Evolutionary conservation across 371 early-diverging fungal genomes (phyloP).

Genomic region (Batkoa obscura): DNA sequence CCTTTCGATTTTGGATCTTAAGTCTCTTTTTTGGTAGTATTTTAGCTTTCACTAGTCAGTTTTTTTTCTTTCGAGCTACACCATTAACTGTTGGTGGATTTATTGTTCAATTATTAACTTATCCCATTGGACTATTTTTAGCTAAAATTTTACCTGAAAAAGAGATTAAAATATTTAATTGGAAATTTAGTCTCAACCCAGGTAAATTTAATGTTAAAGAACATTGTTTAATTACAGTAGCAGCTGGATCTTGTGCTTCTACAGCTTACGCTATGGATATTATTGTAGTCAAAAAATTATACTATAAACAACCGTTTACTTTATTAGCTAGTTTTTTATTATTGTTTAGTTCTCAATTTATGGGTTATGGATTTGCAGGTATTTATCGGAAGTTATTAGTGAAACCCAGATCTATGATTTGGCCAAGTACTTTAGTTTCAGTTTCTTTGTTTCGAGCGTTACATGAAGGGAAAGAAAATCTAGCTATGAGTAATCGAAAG

Average conservation of each 20-base stretch:
- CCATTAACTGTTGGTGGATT: slow-evolving; percentile 35
- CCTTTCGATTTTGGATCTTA: slow-evolving; percentile 56
- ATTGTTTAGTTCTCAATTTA: neutral
- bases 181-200: slow-evolving; percentile 30
- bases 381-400: slow-evolving; percentile 35
- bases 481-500: neutral
- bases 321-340: neutral
- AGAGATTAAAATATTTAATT: slow-evolving; percentile 36
- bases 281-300: neutral
- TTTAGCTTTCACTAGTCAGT: slow-evolving; percentile 49
- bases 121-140: slow-evolving; percentile 38
- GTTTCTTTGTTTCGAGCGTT: slow-evolving; percentile 54
- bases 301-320: neutral
- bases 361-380: slow-evolving; percentile 70
- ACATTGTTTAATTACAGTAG: neutral
- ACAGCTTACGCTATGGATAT: neutral
- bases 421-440: slow-evolving; percentile 48
- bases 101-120: slow-evolving; percentile 44
- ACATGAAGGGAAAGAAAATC: slow-evolving; percentile 21
- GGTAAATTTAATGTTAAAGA: slow-evolving; percentile 18
- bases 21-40: slow-evolving; percentile 37
- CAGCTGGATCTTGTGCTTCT: too few species aligned
- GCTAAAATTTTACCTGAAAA: slow-evolving; percentile 37
- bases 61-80: slow-evolving; percentile 52
- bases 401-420: slow-evolving; percentile 46